Percentiles rank a stretch among this genome's conserved stretches.
These are phyloP conservation scores for Plasmodium yoelii DNA, from an alignment of 169 alveolate species.

Conservation along the genomic window DNA sequence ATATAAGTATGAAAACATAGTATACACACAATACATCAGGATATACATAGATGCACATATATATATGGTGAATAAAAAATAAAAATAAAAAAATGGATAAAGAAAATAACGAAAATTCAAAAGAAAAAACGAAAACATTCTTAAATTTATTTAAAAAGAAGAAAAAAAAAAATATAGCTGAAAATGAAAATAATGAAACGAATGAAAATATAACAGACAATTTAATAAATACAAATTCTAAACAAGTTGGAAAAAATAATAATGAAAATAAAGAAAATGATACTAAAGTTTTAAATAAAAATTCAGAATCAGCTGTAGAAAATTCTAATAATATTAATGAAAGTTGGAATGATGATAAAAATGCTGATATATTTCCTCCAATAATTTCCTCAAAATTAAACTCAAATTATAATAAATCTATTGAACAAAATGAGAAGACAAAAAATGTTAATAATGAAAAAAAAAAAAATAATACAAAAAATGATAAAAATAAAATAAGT, in stretches of 20 bases:
- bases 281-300: background rate
- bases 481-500: background rate
- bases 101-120: slow-evolving; percentile 29
- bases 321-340: background rate
- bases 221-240: slow-evolving; percentile 2
- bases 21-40: background rate
- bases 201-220: slow-evolving; percentile 28
- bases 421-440: background rate
- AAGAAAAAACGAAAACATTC: slow-evolving; percentile 27
- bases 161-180: slow-evolving; percentile 35
- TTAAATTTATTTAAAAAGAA: slow-evolving; percentile 21
- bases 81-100: slow-evolving; percentile 13
- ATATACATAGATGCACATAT: background rate
- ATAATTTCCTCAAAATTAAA: too few species aligned
- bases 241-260: background rate
- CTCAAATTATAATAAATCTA: too few species aligned
- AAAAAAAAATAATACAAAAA: background rate
- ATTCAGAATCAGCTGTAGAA: background rate
- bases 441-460: background rate
- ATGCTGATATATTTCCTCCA: background rate
- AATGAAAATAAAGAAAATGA: slow-evolving; percentile 3
- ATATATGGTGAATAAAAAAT: background rate
- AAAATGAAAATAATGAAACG: slow-evolving; percentile 22
- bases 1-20: background rate
- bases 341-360: background rate